A percentile compares a stretch with the other conserved stretches of the same genome.
Conservation (phyloP, 352 stramenopile species). For the Pythium periplocum region DNA sequence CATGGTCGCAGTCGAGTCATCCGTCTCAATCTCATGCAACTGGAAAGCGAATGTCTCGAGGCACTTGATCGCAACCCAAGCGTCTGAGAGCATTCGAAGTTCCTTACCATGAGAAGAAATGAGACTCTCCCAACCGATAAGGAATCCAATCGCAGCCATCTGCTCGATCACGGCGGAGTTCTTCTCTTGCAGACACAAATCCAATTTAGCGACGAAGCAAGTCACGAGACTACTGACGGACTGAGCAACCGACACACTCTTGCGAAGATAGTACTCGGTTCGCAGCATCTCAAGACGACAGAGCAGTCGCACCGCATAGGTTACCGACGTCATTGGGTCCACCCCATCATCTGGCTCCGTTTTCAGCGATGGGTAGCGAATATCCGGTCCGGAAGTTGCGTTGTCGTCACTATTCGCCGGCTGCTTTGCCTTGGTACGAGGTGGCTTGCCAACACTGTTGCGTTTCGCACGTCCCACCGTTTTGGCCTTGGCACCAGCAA, state of each 20-base stretch:
- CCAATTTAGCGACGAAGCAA: slow-evolving; percentile 73
- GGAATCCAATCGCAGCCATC: slow-evolving; percentile 67
- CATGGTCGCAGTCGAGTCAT: slow-evolving; percentile 1
- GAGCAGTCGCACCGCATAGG: slow-evolving; percentile 52
- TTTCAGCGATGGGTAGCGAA: slow-evolving; percentile 70
- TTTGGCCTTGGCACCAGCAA: slow-evolving; percentile 39
- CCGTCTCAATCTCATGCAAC: slow-evolving; percentile 36
- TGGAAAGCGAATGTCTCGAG: slow-evolving; percentile 82
- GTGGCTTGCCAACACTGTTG: too few relatives aligned
- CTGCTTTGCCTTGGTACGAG: too few relatives aligned
- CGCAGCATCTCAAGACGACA: slow-evolving; percentile 75
- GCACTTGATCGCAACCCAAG: slow-evolving; percentile 87
- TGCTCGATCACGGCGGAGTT: slow-evolving; percentile 64
- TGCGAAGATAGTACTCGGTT: slow-evolving; percentile 76
- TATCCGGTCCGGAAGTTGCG: slow-evolving; percentile 11
- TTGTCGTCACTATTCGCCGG: slow-evolving; percentile 32
- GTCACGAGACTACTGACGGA: slow-evolving; percentile 77
- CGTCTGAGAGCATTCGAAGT: slow-evolving; percentile 92
- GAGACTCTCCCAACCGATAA: slow-evolving; percentile 94
- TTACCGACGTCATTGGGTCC: slow-evolving; percentile 44
- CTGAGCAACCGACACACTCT: slow-evolving; percentile 80
- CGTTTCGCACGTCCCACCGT: slow-evolving; percentile 21
- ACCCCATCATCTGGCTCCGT: slow-evolving; percentile 51
- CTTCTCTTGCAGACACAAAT: slow-evolving; percentile 60
- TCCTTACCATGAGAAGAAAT: slow-evolving; percentile 95